Evolutionary conservation across 2,329 filamentous ascomycete genomes (phyloP), one percentile per base, ranked within the genome.

Genomic region (Fusarium robinianum): DNA sequence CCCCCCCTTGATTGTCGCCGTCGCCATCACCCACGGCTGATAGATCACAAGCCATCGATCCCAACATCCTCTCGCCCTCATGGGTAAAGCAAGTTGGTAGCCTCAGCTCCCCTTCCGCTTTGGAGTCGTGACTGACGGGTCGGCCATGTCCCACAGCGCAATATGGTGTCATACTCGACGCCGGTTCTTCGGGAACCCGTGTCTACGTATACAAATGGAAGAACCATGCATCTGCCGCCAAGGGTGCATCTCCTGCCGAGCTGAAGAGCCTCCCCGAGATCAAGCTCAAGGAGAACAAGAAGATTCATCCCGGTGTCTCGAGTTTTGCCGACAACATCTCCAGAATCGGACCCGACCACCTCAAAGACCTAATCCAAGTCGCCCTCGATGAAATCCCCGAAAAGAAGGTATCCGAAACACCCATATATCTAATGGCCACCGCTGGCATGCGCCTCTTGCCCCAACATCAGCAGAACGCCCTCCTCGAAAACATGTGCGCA

Each of bases 81-180:
- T 68, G 66, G 66, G 66, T 48, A 69, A 69, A 58, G 62, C 68
- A 57, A 68, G 67, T 69, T 56, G 14, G 67, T 61, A 46, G 23
- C 44, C 33, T 25, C 16, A 8, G 9, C 30, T 18, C 24, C 17
- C 40, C 47, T 18, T 34, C 5, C 6, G 11, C 27, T 25, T 36
- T 31, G 19, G 18, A 26, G 36, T 37, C 30, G 34, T 49, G 33
- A 53, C 58, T 54, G 41, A 56, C 55, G 6, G 23, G 17, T n/a
- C n/a, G n/a, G 26, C 22, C 55, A 16, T 26, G 36, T 49, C 24
- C 17, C 31, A 24, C 49, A 83, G 79, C 77, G 64, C 79, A 81
- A 73, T 96, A 95, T 78, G 94, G 91, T 66, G 88, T 97, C 62
- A 91, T 99, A 66, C 81, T 99, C 64, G 94, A 99, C 79, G 94